These are phyloP conservation scores for Aspergillus felis DNA, from an alignment of 2,329 filamentous ascomycete species.

Conservation along the genomic window DNA sequence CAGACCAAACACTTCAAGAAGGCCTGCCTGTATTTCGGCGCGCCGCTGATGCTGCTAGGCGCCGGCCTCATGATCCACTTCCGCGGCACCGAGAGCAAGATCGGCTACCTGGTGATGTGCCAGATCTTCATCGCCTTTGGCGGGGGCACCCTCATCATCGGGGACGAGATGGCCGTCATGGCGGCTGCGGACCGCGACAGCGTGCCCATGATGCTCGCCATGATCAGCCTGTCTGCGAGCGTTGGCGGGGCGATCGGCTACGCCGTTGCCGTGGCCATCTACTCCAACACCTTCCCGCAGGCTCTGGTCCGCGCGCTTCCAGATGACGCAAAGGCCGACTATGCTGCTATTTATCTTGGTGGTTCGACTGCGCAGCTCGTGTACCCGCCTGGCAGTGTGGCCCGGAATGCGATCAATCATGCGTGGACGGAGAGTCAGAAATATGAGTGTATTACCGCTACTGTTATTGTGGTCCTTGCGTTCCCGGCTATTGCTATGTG, in stretches of 20 bases:
- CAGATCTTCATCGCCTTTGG: conserved; percentile 55
- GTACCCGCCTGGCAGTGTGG: conserved; percentile 26
- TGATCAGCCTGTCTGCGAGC: conserved; percentile 32
- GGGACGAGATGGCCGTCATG: conserved; percentile 57
- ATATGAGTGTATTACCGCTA: conserved; percentile 31
- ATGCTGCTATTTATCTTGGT: conserved; percentile 20
- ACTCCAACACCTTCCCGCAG: conserved; percentile 53
- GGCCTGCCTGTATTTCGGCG: conserved; percentile 48
- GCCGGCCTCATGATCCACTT: conserved; percentile 56
- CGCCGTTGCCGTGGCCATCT: conserved; percentile 45
- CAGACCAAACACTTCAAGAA: conserved; percentile 51
- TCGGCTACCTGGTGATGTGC: conserved; percentile 52
- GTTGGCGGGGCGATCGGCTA: conserved; percentile 34
- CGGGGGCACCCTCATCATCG: conserved; percentile 52
- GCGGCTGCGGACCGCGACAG: conserved; percentile 53
- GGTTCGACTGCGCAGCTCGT: conserved; percentile 25
- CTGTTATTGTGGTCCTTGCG: conserved; percentile 27
- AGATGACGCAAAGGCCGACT: conserved; percentile 14
- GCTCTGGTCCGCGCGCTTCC: conserved; percentile 47
- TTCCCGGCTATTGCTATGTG: conserved; percentile 35
- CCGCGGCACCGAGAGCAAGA: conserved; percentile 46
- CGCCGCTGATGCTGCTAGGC: conserved; percentile 51
- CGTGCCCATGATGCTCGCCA: conserved; percentile 44
- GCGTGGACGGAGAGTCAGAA: conserved; percentile 39
- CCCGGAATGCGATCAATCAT: conserved; percentile 33